Evolutionary conservation across 2,329 filamentous ascomycete genomes (phyloP).

Genomic region (Metarhizium humberi): DNA sequence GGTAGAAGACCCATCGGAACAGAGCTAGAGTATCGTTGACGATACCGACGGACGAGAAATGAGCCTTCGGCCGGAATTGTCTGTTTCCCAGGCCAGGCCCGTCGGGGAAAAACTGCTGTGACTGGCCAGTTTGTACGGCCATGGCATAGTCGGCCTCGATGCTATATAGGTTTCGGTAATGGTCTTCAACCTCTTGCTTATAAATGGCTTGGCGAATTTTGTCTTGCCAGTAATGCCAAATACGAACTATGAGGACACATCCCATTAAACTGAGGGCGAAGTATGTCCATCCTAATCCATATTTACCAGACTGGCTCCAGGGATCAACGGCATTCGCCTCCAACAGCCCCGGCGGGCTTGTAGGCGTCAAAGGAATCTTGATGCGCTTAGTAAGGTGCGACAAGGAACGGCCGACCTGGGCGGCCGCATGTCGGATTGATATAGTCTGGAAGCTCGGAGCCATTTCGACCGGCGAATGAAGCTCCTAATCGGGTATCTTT

Average conservation of each 20-base stretch:
- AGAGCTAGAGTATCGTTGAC: constrained; percentile 75
- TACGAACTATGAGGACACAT: constrained; percentile 57
- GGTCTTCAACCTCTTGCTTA: constrained; percentile 68
- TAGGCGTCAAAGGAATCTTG: constrained; percentile 48
- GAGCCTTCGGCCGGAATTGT: constrained; percentile 55
- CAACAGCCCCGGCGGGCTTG: constrained; percentile 51
- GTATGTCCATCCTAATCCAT: constrained; percentile 81
- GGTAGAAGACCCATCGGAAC: constrained; percentile 82
- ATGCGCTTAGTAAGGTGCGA: constrained; percentile 43
- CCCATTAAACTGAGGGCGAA: constrained; percentile 67
- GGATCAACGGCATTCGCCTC: constrained; percentile 63
- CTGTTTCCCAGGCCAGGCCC: constrained; percentile 46
- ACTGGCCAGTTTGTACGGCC: constrained; percentile 37
- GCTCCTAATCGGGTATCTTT: neutral
- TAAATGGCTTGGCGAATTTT: constrained; percentile 84
- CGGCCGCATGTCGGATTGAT: constrained; percentile 20
- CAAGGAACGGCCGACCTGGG: constrained; percentile 23
- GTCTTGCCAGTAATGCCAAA: constrained; percentile 88
- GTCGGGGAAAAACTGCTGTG: constrained; percentile 67
- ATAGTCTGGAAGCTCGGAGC: constrained; percentile 23
- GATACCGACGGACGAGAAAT: constrained; percentile 63
- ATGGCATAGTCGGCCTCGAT: constrained; percentile 38
- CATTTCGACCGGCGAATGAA: constrained; percentile 26
- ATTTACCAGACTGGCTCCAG: constrained; percentile 75
- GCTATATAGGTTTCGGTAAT: constrained; percentile 46